Percentiles rank a stretch among this genome's conserved stretches.
Evolutionary conservation across 805 yeast species (phyloP).

Genomic region (Candida qinlingensis): DNA sequence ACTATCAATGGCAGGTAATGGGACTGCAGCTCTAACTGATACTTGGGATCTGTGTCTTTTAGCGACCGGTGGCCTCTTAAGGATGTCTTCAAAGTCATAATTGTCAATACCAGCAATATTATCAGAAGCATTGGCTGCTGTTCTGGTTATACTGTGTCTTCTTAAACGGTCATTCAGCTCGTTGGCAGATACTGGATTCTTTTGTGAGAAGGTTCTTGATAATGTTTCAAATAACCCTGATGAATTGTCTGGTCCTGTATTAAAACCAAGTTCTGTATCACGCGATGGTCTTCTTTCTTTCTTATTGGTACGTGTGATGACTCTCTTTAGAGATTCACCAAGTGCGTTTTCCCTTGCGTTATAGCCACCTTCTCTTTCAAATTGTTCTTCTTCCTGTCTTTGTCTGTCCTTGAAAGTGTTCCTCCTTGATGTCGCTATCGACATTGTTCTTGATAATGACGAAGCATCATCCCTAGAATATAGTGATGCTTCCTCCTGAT

Average conservation of each 20-base stretch:
- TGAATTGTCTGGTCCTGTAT: background rate
- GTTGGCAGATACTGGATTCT: constrained; percentile 19
- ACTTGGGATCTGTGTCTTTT: background rate
- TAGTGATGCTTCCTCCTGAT: background rate
- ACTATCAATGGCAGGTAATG: constrained; percentile 6
- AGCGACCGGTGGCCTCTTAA: constrained; percentile 9
- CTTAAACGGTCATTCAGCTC: constrained; percentile 30
- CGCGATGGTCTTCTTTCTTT: background rate
- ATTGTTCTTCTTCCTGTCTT: constrained; percentile 25
- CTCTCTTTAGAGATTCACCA: constrained; percentile 30
- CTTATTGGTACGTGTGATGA: constrained; percentile 18
- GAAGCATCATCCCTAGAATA: constrained; percentile 12
- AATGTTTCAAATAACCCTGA: constrained; percentile 16
- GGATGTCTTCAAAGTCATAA: constrained; percentile 16
- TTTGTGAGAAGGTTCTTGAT: constrained; percentile 16
- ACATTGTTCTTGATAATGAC: constrained; percentile 7
- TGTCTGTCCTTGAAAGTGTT: constrained; percentile 13
- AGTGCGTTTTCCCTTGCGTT: constrained; percentile 30
- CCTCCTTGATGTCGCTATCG: constrained; percentile 8
- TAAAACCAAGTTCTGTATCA: constrained; percentile 17
- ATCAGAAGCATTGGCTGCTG: constrained; percentile 39
- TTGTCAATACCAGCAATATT: constrained; percentile 41
- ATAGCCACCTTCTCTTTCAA: constrained; percentile 23
- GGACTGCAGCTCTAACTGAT: background rate
- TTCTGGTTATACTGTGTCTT: constrained; percentile 34